Evolutionary conservation across 768 basidiomycete species (phyloP), one percentile per base, ranked within the genome.

Genomic region (Peribolospora kevripleyi): DNA sequence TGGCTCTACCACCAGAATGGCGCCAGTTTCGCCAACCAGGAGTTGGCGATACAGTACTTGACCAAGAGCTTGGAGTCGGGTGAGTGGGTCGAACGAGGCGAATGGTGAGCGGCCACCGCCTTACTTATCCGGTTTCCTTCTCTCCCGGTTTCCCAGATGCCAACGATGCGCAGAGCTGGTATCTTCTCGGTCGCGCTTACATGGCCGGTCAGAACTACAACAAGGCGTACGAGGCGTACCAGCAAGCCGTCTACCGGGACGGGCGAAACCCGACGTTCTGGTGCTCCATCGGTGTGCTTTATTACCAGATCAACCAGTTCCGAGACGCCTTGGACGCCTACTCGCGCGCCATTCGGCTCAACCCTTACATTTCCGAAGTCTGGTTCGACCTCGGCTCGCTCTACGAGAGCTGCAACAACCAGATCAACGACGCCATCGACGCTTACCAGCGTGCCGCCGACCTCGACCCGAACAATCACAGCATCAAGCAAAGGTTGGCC

Each of bases 231-330:
- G 91, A 98, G 67, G 90, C 90, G 0, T 97, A 97, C 66, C 93
- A 98, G 63, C 93, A 98, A 68, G 91, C 93, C 14, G 88, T 98
- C 13, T 97, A 97, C 69, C 84, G 91, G 53, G 93, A 98, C 64
- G 93, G 91, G 25, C 84, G 88, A 56, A 98, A 97, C 66, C 93
- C 93, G 0, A 95, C 93, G 0, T 98, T 95, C 69, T 97, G 93
- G 93, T 97, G 91, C 67, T 91, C 87, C 36, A 98, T 98, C 63
- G 93, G 93, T 50, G 93, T 98, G 0, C 76, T 98, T 1, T 98
- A 98, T 67, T 98, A 93, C 75, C 90, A 98, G 66, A 95, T 98
- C 72, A 97, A 95, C 69, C 93, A 98, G 66, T 98, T 85, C 72
- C 86, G 90, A 53, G 93, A 98, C 64, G 91, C 91, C 3, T 79